Evolutionary conservation across 2,329 filamentous ascomycete genomes (phyloP).

Genomic region (Cladosporium colombiae): DNA sequence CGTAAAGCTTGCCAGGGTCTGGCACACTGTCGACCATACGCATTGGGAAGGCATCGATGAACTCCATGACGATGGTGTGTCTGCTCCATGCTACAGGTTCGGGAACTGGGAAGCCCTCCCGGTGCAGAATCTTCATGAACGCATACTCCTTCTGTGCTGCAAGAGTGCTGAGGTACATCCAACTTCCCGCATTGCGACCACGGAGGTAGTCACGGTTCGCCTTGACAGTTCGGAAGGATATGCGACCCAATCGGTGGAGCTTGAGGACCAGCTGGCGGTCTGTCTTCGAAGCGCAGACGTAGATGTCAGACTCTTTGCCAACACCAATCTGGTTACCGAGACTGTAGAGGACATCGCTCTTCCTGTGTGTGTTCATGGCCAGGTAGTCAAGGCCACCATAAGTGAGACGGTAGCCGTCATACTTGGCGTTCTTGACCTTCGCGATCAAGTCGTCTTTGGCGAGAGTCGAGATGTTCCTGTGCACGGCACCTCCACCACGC

Average conservation of each 20-base stretch:
- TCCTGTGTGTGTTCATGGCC: slow-evolving; percentile 86
- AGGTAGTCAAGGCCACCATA: slow-evolving; percentile 98
- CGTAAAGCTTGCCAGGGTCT: slow-evolving; percentile 81
- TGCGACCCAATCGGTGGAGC: slow-evolving; percentile 91
- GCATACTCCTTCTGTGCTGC: slow-evolving; percentile 92
- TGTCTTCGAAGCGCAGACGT: slow-evolving; percentile 80
- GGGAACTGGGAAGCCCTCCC: slow-evolving; percentile 87
- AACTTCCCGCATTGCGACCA: slow-evolving; percentile 76
- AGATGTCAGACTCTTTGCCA: slow-evolving; percentile 96
- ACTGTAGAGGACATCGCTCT: slow-evolving; percentile 78
- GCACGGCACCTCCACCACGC: slow-evolving; percentile 72
- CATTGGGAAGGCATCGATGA: slow-evolving; percentile 89
- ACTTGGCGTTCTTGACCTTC: slow-evolving; percentile 91
- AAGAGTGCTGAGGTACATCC: slow-evolving; percentile 96
- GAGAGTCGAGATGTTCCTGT: slow-evolving; percentile 83
- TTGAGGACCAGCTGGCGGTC: slow-evolving; percentile 84
- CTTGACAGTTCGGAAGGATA: slow-evolving; percentile 96
- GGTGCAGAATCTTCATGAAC: slow-evolving; percentile 84
- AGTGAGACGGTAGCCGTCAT: slow-evolving; percentile 94
- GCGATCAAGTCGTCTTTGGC: slow-evolving; percentile 92
- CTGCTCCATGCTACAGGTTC: slow-evolving; percentile 84
- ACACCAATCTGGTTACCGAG: slow-evolving; percentile 94
- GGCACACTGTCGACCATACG: slow-evolving; percentile 83
- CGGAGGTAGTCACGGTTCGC: slow-evolving; percentile 93
- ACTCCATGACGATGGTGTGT: slow-evolving; percentile 94